Conservation (phyloP, 192 early-diverging fungal species). For the Entomortierella parvispora region DNA sequence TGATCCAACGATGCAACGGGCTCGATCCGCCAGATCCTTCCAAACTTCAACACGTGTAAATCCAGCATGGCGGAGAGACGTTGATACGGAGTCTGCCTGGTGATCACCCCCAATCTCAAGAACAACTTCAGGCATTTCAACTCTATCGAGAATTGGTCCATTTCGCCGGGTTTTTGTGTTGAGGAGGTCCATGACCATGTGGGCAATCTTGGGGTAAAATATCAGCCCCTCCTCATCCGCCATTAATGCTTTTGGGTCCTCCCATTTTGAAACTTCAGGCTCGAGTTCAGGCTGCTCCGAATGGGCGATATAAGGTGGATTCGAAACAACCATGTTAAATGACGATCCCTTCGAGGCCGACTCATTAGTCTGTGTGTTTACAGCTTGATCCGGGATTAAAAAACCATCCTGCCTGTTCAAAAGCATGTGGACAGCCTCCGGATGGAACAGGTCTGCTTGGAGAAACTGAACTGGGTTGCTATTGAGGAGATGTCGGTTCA, state of each 20-base stretch:
- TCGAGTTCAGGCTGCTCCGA: slow-evolving; percentile 74
- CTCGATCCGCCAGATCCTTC: slow-evolving; percentile 81
- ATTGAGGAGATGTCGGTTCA: slow-evolving; percentile 33
- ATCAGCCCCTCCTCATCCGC: slow-evolving; percentile 67
- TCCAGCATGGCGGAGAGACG: slow-evolving; percentile 60
- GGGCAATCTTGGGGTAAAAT: slow-evolving; percentile 68
- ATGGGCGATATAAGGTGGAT: slow-evolving; percentile 90
- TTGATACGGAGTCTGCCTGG: slow-evolving; percentile 65
- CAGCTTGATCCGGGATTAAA: not conserved
- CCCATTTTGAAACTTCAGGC: slow-evolving; percentile 85
- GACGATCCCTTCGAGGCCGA: not conserved
- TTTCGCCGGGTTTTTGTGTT: slow-evolving; percentile 22
- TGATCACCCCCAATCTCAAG: slow-evolving; percentile 85
- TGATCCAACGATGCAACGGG: slow-evolving; percentile 69
- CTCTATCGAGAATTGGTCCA: slow-evolving; percentile 20
- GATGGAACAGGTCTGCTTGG: slow-evolving; percentile 56
- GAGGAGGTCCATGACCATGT: slow-evolving; percentile 53
- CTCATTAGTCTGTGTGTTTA: not conserved
- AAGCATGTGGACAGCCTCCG: slow-evolving; percentile 14
- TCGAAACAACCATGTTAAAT: slow-evolving; percentile 85
- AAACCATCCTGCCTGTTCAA: not conserved
- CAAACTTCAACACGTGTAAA: slow-evolving; percentile 71
- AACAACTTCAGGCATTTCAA: slow-evolving; percentile 70
- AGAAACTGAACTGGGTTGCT: slow-evolving; percentile 56
- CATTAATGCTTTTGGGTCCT: slow-evolving; percentile 81